These are phyloP conservation scores for Alternaria arborescens DNA, from an alignment of 2,329 filamentous ascomycete species.

Conservation along the genomic window DNA sequence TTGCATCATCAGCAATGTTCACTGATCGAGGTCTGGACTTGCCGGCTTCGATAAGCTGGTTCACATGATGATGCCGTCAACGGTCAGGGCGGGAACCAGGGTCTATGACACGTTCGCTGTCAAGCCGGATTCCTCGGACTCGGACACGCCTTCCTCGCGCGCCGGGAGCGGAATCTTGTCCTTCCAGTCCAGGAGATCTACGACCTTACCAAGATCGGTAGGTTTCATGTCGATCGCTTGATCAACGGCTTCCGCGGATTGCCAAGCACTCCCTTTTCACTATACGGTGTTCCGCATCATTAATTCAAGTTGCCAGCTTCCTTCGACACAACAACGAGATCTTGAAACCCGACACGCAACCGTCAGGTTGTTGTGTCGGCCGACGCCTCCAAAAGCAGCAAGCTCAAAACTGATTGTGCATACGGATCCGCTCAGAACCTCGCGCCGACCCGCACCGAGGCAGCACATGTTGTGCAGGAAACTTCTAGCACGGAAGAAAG, in stretches of 20 bases:
- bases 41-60: neutral
- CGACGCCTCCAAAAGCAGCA: neutral
- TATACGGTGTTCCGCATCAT: neutral
- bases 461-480: constrained; percentile 10
- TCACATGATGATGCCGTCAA: constrained; percentile 8
- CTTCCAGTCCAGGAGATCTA: constrained; percentile 7
- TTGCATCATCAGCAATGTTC: neutral
- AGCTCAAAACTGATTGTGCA: neutral
- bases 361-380: neutral
- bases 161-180: constrained; percentile 3
- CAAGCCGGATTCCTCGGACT: constrained; percentile 10
- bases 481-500: constrained; percentile 8
- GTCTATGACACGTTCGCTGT: constrained; percentile 6
- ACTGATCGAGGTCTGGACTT: constrained; percentile 3
- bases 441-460: constrained; percentile 7
- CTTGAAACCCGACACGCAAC: neutral
- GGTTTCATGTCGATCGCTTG: neutral
- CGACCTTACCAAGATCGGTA: neutral
- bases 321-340: neutral
- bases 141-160: constrained; percentile 6
- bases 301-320: neutral
- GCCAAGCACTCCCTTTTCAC: neutral
- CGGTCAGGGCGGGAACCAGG: constrained; percentile 1
- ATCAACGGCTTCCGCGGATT: constrained; percentile 5
- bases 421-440: constrained; percentile 4